Evolutionary conservation across 2,329 filamentous ascomycete species (phyloP).

Genomic region (Cryphonectria japonica): DNA sequence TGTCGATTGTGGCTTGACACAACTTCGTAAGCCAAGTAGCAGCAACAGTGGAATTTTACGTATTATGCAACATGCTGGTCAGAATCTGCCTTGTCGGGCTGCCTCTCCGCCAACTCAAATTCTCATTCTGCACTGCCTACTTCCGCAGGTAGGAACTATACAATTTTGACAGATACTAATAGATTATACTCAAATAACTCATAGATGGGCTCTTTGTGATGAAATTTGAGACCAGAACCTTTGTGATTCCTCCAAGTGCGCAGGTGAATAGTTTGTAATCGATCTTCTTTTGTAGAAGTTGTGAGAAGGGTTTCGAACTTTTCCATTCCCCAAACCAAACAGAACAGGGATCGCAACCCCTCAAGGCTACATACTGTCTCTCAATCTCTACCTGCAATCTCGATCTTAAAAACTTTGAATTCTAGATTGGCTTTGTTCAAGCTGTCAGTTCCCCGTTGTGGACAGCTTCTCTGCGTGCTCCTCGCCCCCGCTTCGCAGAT

Average conservation of each 20-base stretch:
- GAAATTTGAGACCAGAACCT: not conserved
- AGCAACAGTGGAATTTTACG: not conserved
- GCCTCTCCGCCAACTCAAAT: not conserved
- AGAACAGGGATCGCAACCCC: too few species aligned
- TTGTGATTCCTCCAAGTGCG: not conserved
- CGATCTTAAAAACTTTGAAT: too few species aligned
- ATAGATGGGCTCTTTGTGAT: not conserved
- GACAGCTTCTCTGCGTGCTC: not conserved
- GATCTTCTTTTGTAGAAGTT: not conserved
- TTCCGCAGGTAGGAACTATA: not conserved
- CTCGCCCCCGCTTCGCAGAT: not conserved
- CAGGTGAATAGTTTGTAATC: not conserved
- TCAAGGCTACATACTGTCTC: too few species aligned
- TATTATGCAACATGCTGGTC: not conserved
- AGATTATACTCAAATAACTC: not conserved
- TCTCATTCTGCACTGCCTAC: not conserved
- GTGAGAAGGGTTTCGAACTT: not conserved
- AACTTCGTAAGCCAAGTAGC: not conserved
- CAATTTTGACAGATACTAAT: not conserved
- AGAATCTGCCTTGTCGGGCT: not conserved
- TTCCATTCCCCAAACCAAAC: not conserved
- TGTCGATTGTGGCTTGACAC: not conserved
- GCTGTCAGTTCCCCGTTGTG: too few species aligned
- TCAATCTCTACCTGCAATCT: too few species aligned
- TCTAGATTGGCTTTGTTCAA: too few species aligned